Conservation (phyloP, 2,329 filamentous ascomycete genomes). For the Fusarium ambrosium region DNA sequence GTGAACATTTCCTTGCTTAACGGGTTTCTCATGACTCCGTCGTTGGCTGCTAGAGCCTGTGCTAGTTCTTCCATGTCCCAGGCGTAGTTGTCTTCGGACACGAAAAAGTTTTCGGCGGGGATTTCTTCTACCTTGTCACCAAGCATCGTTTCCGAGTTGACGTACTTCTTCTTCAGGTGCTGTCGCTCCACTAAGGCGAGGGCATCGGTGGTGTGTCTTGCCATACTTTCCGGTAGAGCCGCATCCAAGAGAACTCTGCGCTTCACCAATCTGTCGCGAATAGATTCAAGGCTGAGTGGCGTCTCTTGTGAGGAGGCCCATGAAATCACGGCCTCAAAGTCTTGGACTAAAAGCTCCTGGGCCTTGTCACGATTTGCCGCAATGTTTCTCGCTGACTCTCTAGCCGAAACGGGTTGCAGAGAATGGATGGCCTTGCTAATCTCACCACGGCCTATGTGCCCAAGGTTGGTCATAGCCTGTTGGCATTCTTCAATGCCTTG, state of each 20-base stretch:
- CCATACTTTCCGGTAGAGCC: not conserved
- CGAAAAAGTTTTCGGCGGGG: not conserved
- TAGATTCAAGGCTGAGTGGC: not conserved
- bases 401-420: not conserved
- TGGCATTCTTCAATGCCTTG: not conserved
- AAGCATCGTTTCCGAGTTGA: constrained; percentile 5
- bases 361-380: not conserved
- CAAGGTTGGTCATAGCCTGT: not conserved
- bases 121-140: constrained; percentile 4
- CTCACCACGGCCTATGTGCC: not conserved
- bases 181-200: constrained; percentile 1
- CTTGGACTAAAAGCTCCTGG: not conserved
- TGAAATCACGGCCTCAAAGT: not conserved
- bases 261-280: not conserved
- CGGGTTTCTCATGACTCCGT: constrained; percentile 7
- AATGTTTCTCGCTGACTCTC: not conserved
- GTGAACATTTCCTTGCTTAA: constrained; percentile 8
- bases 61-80: constrained; percentile 7
- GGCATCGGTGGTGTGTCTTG: not conserved
- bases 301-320: not conserved
- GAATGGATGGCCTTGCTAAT: not conserved
- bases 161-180: constrained; percentile 9
- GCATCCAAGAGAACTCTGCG: not conserved
- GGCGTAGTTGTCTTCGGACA: constrained; percentile 2
- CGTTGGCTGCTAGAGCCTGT: not conserved